Conservation (phyloP, 495 filamentous ascomycete species). For the Daldinia childiae region DNA sequence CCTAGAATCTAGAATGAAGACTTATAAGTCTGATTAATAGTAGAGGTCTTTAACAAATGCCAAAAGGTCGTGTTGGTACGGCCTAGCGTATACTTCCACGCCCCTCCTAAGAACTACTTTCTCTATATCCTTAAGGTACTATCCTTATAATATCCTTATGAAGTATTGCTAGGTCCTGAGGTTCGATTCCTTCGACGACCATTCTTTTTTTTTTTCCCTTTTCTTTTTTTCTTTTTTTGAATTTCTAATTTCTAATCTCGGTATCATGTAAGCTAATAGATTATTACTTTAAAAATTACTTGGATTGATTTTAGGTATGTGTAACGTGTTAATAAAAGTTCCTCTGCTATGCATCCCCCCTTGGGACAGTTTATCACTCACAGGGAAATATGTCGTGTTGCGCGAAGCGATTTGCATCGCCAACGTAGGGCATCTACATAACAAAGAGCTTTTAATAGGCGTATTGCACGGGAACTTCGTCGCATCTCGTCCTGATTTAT, state of each 20-base stretch:
- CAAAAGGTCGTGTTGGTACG: slow-evolving; percentile 1
- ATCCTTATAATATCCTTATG: background rate
- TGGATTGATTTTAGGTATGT: too few species aligned
- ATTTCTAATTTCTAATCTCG: background rate
- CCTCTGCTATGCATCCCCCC: too few species aligned
- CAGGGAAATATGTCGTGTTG: background rate
- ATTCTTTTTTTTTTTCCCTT: background rate
- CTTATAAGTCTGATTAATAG: background rate
- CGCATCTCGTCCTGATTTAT: background rate
- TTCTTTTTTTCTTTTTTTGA: background rate
- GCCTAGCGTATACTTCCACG: background rate
- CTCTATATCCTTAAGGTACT: background rate
- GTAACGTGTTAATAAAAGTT: too few species aligned
- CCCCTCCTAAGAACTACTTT: background rate
- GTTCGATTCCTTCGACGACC: background rate
- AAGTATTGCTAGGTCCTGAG: slow-evolving; percentile 1
- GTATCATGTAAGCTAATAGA: too few species aligned
- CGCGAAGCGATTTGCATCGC: too few species aligned
- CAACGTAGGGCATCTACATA: background rate
- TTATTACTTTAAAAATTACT: too few species aligned
- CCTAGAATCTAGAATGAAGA: background rate
- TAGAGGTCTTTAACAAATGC: background rate
- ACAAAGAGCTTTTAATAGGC: background rate
- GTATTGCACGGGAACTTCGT: background rate
- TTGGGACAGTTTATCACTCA: background rate